phyloP scores from a whole-genome alignment of 2,329 filamentous ascomycete genomes.

The Coniella vitis region DNA sequence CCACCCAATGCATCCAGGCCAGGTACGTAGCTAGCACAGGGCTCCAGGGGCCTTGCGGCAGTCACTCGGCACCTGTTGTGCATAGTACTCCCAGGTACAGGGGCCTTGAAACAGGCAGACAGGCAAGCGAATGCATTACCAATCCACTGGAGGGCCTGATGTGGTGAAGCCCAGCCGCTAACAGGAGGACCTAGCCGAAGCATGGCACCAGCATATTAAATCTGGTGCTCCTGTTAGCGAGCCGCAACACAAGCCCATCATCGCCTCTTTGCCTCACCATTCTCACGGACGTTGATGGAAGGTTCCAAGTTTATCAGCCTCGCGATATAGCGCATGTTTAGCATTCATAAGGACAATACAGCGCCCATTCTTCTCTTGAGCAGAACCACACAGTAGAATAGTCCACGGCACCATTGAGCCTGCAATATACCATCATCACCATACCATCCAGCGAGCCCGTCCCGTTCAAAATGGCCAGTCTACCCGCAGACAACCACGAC shows the following conservation, averaged over 20 bases:
- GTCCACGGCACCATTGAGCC: too few relatives aligned
- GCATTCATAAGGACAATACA: too few relatives aligned
- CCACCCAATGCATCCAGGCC: conserved; percentile 1
- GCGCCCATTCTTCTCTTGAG: too few relatives aligned
- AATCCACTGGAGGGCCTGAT: not conserved
- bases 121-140: not conserved
- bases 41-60: not conserved
- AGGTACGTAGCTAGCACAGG: not conserved
- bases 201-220: not conserved
- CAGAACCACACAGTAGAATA: too few relatives aligned
- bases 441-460: too few relatives aligned
- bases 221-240: not conserved
- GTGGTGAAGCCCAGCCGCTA: not conserved
- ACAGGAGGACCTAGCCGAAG: not conserved
- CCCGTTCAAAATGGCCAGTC: not conserved
- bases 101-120: too few relatives aligned
- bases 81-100: not conserved
- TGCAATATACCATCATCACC: too few relatives aligned
- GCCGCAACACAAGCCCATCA: not conserved
- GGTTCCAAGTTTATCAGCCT: conserved; percentile 7
- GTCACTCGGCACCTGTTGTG: not conserved
- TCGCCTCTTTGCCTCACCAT: not conserved
- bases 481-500: not conserved
- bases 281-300: conserved; percentile 11
- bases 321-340: not conserved